Evolutionary conservation across 345 rosid genomes (phyloP).

Genomic region (Salix brachista): DNA sequence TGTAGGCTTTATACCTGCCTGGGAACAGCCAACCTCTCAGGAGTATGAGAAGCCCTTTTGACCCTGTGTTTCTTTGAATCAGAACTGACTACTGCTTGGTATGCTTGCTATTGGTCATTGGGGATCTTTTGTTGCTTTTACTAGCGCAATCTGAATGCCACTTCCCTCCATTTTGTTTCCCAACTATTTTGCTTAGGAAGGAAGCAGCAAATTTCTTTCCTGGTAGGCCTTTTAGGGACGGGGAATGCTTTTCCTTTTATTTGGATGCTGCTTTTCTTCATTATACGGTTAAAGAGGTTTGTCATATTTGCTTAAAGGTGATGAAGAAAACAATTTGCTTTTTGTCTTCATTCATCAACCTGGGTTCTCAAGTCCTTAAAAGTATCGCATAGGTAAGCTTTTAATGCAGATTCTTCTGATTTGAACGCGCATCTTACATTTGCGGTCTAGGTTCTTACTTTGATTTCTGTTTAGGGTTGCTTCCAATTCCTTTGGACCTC

Average conservation of each 20-base stretch:
- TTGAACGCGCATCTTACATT: not conserved
- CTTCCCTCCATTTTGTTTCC: not conserved
- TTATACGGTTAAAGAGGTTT: not conserved
- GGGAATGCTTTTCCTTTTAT: constrained; percentile 6
- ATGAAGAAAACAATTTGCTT: not conserved
- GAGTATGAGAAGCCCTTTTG: constrained; percentile 77
- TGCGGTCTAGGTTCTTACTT: not conserved
- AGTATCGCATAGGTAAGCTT: not conserved
- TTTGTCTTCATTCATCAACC: not conserved
- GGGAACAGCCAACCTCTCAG: constrained; percentile 77
- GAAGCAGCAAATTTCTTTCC: constrained; percentile 4
- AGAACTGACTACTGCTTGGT: constrained; percentile 12
- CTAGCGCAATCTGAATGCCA: not conserved
- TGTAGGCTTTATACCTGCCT: constrained; percentile 73
- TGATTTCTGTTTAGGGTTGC: not conserved
- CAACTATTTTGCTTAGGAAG: constrained; percentile 6
- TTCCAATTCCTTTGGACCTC: not conserved
- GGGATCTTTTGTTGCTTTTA: constrained; percentile 11
- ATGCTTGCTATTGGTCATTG: not conserved
- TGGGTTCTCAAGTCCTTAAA: not conserved
- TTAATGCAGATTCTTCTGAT: not conserved
- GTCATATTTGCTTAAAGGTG: not conserved
- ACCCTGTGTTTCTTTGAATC: constrained; percentile 14
- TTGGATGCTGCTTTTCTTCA: constrained; percentile 1
- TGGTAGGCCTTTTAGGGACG: constrained; percentile 9